Base-by-base conservation (phyloP, 176 grass and related monocot species). In the Rhynchospora breviuscula region DNA sequence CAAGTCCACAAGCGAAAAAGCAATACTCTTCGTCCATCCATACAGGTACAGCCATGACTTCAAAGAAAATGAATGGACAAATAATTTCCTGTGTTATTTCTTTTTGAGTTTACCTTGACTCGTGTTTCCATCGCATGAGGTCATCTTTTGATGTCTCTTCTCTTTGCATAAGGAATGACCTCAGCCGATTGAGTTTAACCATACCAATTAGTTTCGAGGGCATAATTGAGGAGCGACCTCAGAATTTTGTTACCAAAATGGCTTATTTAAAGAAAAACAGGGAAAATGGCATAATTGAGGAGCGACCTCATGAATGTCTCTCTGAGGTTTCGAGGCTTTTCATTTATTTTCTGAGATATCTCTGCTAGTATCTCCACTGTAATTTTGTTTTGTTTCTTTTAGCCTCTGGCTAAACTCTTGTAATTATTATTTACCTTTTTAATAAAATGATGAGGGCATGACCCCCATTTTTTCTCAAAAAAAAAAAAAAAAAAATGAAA, bases 41-140 rank as follows among this genome's bases (percentile, higher is more conserved):
- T 68, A 11, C 14, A 44, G 26, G 26, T 3, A 0, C 43, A 43
- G 19, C 9, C 10, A 17, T 5, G 68, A 72, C 18, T 48, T 10
- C 3, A 40, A n/a, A 8, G 17, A 18, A 71, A 47, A 71, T 71
- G 8, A 10, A 71, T 15, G 43, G 43, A 8, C 33, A 4, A 17
- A 46, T 46, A 47, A 71, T 46, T 71, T 45, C 43, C 19, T 71
- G 17, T 71, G 40, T 19, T 21, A 21, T 47, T 45, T 71, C 22
- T 47, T 71, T 71, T 47, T 1, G 18, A 47, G 68, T 72, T 72
- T 72, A 72, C 44, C 18, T 72, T 72, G 68, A 72, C 67, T 47
- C 43, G 18, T 72, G 10, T 4, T 40, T 5, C 2, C 35, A 40
- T 40, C 35, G 35, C 1, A 40, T 40, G 35, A 4, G 35, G 35